Evolutionary conservation across 768 basidiomycete species (phyloP).

Genomic region (Ramaria rubella): DNA sequence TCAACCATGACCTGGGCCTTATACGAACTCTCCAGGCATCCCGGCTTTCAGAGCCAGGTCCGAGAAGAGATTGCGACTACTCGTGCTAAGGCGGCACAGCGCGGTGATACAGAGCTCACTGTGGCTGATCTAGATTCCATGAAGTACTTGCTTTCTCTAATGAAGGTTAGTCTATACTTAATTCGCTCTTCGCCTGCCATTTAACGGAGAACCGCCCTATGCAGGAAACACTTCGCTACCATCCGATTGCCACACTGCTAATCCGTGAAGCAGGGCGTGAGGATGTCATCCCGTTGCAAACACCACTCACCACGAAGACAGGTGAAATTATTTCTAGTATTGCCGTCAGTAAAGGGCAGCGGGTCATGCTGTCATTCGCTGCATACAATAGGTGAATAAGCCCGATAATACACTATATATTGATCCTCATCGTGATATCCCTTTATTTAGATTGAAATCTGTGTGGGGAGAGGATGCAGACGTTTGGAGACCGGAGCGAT

Average conservation of each 20-base stretch:
- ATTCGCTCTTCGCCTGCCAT: background rate
- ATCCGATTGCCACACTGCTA: slow-evolving; percentile 26
- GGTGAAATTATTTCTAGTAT: slow-evolving; percentile 19
- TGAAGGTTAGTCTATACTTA: slow-evolving; percentile 22
- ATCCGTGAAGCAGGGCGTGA: slow-evolving; percentile 23
- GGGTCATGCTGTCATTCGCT: slow-evolving; percentile 14
- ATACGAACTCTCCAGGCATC: slow-evolving; percentile 24
- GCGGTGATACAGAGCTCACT: slow-evolving; percentile 22
- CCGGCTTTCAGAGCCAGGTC: slow-evolving; percentile 21
- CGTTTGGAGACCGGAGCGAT: slow-evolving; percentile 25
- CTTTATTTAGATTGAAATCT: slow-evolving; percentile 15
- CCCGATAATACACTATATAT: too few species aligned
- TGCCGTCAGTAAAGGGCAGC: slow-evolving; percentile 18
- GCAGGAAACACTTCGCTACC: slow-evolving; percentile 26
- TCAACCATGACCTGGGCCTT: slow-evolving; percentile 24
- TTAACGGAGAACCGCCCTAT: background rate
- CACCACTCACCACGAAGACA: slow-evolving; percentile 22
- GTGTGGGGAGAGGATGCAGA: slow-evolving; percentile 30
- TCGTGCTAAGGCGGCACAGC: slow-evolving; percentile 14
- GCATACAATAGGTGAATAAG: slow-evolving; percentile 27
- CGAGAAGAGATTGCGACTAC: slow-evolving; percentile 23
- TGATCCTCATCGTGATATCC: background rate
- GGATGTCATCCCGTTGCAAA: slow-evolving; percentile 28
- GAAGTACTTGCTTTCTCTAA: slow-evolving; percentile 25
- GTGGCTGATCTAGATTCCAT: slow-evolving; percentile 29